phyloP scores from a whole-genome alignment of 2,329 filamentous ascomycete species.

The Fusarium devonianum region DNA sequence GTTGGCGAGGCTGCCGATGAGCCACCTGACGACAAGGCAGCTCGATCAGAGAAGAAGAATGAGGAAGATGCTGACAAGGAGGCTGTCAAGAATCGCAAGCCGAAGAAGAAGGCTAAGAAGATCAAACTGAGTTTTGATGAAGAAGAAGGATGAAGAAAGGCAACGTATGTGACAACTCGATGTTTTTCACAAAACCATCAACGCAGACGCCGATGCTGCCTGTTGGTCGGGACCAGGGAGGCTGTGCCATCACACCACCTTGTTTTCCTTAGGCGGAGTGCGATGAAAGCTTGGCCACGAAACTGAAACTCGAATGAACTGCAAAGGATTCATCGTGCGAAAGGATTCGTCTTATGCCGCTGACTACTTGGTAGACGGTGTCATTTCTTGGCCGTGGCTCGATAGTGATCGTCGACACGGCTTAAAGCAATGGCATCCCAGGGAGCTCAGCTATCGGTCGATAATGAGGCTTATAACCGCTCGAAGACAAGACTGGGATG shows the following conservation, averaged over 20 bases:
- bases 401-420: too few species aligned
- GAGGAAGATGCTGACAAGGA: slow-evolving; percentile 40
- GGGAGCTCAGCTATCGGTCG: too few species aligned
- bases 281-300: neutral
- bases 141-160: slow-evolving; percentile 56
- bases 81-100: slow-evolving; percentile 43
- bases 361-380: neutral
- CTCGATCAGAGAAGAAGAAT: slow-evolving; percentile 18
- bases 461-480: too few species aligned
- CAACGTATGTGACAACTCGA: slow-evolving; percentile 17
- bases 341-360: neutral
- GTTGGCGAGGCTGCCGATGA: slow-evolving; percentile 46
- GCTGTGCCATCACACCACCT: slow-evolving; percentile 6
- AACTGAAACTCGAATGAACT: neutral
- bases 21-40: slow-evolving; percentile 15
- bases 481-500: too few species aligned
- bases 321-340: neutral
- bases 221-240: too few species aligned
- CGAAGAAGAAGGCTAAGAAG: slow-evolving; percentile 66
- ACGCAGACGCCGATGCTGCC: too few species aligned
- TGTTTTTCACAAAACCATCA: neutral
- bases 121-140: slow-evolving; percentile 74
- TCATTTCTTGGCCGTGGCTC: neutral
- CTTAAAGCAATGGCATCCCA: too few species aligned
- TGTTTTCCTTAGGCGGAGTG: neutral